Evolutionary conservation across 345 rosid genomes (phyloP).

Genomic region (Gossypium rotundifolium): DNA sequence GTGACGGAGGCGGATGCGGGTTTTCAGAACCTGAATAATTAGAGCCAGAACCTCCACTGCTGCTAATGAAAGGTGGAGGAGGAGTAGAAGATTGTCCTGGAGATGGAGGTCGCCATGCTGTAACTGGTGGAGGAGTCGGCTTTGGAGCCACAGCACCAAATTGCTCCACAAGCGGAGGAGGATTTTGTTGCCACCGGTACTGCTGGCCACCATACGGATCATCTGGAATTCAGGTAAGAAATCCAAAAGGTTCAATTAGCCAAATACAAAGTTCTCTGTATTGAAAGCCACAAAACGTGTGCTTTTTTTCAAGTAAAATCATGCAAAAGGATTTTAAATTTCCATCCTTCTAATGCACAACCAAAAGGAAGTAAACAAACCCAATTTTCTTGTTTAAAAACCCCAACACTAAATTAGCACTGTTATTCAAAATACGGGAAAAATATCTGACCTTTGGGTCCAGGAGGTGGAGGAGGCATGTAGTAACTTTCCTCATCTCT

Average conservation of each 20-base stretch:
- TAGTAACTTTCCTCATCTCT: slow-evolving; percentile 12
- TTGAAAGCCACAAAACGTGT: background rate
- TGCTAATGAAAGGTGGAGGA: slow-evolving; percentile 5
- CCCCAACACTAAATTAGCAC: background rate
- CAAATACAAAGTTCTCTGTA: background rate
- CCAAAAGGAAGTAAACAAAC: background rate
- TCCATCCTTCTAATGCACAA: background rate
- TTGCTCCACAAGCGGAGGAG: slow-evolving; percentile 40
- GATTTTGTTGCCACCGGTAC: slow-evolving; percentile 60
- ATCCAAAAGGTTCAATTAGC: background rate
- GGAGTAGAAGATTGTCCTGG: background rate
- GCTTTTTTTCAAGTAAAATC: background rate
- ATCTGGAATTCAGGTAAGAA: slow-evolving; percentile 28
- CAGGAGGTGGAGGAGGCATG: slow-evolving; percentile 18
- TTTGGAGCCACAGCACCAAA: slow-evolving; percentile 24
- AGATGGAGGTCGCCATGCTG: background rate
- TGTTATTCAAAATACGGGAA: background rate
- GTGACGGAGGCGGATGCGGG: slow-evolving; percentile 42
- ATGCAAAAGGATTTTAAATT: background rate
- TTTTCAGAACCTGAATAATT: slow-evolving; percentile 10
- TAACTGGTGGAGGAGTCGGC: slow-evolving; percentile 27
- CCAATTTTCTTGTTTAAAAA: background rate
- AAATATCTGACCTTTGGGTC: slow-evolving; percentile 33
- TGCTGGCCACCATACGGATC: slow-evolving; percentile 49
- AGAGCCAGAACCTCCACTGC: slow-evolving; percentile 18